Conservation (phyloP, 1,139 yeast species). For the Zhuliangozyma parablackwelliae region DNA sequence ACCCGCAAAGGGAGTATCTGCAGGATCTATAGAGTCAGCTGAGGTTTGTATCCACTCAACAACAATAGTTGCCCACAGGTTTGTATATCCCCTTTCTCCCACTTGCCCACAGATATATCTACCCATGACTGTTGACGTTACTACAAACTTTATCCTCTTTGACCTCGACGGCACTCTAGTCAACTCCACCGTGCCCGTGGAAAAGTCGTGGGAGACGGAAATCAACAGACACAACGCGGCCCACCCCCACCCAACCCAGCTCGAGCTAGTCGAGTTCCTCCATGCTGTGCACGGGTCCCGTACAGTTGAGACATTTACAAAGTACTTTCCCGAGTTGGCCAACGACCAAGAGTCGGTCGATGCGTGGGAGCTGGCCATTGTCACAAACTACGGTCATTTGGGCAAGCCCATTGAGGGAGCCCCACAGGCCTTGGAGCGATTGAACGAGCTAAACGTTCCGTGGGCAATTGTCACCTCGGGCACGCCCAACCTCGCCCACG, state of each 20-base stretch:
- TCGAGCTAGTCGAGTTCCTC: slow-evolving; percentile 12
- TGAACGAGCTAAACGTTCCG: slow-evolving; percentile 7
- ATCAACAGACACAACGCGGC: slow-evolving; percentile 12
- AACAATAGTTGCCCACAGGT: no score
- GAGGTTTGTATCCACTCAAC: no score
- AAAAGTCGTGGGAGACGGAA: slow-evolving; percentile 15
- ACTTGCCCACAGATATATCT: no score
- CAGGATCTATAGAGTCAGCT: no score
- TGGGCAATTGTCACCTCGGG: slow-evolving; percentile 23
- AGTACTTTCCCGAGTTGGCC: slow-evolving; percentile 13
- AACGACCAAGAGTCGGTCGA: slow-evolving; percentile 9
- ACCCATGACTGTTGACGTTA: background rate
- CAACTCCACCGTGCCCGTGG: slow-evolving; percentile 18
- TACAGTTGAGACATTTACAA: slow-evolving; percentile 13
- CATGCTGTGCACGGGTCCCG: slow-evolving; percentile 16
- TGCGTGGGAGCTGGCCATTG: slow-evolving; percentile 14
- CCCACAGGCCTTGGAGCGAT: slow-evolving; percentile 7
- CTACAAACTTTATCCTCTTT: slow-evolving; percentile 10
- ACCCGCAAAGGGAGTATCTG: slow-evolving; percentile 4
- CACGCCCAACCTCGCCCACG: slow-evolving; percentile 14
- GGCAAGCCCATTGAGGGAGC: slow-evolving; percentile 15
- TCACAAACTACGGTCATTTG: slow-evolving; percentile 14
- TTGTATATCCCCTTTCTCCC: no score
- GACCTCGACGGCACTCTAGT: slow-evolving; percentile 22
- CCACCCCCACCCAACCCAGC: slow-evolving; percentile 3